phyloP scores from a whole-genome alignment of 2,329 filamentous ascomycete species.

The Sclerotinia glacialis region DNA sequence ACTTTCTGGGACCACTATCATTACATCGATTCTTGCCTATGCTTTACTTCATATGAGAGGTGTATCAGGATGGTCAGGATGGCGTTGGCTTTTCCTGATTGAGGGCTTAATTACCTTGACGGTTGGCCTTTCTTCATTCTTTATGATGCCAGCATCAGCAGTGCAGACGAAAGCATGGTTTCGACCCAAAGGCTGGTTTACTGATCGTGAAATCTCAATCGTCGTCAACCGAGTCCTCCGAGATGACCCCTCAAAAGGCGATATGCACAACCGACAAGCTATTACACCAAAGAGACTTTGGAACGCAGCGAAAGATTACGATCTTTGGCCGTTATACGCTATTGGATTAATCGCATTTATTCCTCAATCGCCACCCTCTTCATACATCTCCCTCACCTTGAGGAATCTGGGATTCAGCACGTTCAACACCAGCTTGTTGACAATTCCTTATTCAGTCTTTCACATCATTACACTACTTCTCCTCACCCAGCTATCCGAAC shows the following conservation, averaged over 20 bases:
- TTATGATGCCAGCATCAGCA: conserved; percentile 59
- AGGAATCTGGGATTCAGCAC: conserved; percentile 35
- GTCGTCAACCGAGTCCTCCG: conserved; percentile 60
- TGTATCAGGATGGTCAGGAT: conserved; percentile 53
- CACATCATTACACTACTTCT: conserved; percentile 47
- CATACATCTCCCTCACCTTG: conserved; percentile 56
- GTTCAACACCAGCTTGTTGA: conserved; percentile 48
- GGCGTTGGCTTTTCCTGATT: conserved; percentile 53
- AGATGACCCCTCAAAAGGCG: conserved; percentile 49
- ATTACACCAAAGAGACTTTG: conserved; percentile 52
- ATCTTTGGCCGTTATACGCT: conserved; percentile 55
- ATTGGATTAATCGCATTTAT: conserved; percentile 51
- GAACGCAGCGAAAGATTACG: conserved; percentile 55
- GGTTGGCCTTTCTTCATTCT: conserved; percentile 53
- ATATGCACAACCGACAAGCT: conserved; percentile 59
- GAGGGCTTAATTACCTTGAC: conserved; percentile 55
- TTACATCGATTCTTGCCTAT: conserved; percentile 55
- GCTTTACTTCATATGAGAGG: conserved; percentile 53
- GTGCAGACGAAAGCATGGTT: conserved; percentile 56
- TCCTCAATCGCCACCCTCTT: conserved; percentile 47
- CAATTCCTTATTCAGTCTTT: conserved; percentile 46
- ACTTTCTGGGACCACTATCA: conserved; percentile 44
- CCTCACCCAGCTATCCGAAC: conserved; percentile 47
- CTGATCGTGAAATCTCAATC: conserved; percentile 61
- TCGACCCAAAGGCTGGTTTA: conserved; percentile 61